These are phyloP conservation scores for Leavenworthia alabamica DNA, from an alignment of 345 rosid species.

Conservation along the genomic window DNA sequence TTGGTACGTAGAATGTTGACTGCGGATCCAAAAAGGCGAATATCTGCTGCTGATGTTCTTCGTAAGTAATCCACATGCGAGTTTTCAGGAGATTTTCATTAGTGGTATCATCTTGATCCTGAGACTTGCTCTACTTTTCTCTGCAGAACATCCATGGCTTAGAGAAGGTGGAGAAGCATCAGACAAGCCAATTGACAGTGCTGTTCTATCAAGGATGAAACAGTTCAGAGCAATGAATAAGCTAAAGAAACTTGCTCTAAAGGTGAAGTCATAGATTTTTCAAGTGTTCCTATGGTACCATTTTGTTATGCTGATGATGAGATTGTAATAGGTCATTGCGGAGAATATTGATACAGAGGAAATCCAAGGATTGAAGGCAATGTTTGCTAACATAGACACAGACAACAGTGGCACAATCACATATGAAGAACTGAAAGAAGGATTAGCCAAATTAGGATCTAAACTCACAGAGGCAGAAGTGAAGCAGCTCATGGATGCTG, in stretches of 20 bases:
- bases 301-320: not conserved
- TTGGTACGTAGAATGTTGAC: constrained; percentile 71
- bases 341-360: constrained; percentile 77
- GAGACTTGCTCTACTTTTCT: constrained; percentile 1
- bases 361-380: constrained; percentile 70
- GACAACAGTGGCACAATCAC: constrained; percentile 88
- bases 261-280: constrained; percentile 37
- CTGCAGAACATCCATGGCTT: constrained; percentile 64
- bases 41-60: constrained; percentile 75
- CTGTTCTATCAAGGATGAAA: constrained; percentile 91
- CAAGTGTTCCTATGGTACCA: too few relatives aligned
- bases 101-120: not conserved
- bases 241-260: constrained; percentile 83
- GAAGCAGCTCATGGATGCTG: constrained; percentile 90
- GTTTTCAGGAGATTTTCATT: not conserved
- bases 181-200: constrained; percentile 85
- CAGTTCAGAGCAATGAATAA: constrained; percentile 95
- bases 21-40: constrained; percentile 61
- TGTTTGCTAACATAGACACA: constrained; percentile 84
- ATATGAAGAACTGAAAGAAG: constrained; percentile 76
- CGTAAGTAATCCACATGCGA: constrained; percentile 38
- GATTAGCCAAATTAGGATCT: constrained; percentile 84
- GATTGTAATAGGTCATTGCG: constrained; percentile 59
- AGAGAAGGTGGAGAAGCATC: constrained; percentile 73
- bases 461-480: constrained; percentile 82